Conservation (phyloP, 495 filamentous ascomycete genomes). For the Delitschia confertaspora region DNA sequence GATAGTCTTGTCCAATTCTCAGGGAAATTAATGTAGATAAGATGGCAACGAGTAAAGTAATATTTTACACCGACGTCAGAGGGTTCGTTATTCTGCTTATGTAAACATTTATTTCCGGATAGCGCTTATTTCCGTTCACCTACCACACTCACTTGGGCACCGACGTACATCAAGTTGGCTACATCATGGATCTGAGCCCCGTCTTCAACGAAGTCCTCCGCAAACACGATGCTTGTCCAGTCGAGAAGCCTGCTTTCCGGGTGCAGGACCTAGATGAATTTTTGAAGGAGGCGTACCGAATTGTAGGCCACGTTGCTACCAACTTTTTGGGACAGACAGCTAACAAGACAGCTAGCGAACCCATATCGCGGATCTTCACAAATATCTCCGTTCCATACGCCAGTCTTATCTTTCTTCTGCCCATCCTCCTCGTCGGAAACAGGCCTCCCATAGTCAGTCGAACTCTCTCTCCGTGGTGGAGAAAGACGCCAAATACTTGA, state of each 20-base stretch:
- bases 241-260: conserved; percentile 35
- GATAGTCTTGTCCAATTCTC: too few relatives aligned
- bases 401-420: conserved; percentile 83
- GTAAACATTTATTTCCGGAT: too few relatives aligned
- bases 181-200: conserved; percentile 65
- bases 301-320: conserved; percentile 48
- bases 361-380: conserved; percentile 67
- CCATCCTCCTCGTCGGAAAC: conserved; percentile 43
- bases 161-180: too few relatives aligned
- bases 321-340: background rate
- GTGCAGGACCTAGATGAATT: conserved; percentile 67
- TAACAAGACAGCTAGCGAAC: conserved; percentile 54
- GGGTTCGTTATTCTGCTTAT: too few relatives aligned
- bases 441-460: conserved; percentile 31
- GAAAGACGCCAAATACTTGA: conserved; percentile 47
- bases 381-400: conserved; percentile 71
- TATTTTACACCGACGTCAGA: too few relatives aligned
- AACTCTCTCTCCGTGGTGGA: conserved; percentile 47
- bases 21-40: too few relatives aligned
- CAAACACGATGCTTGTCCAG: conserved; percentile 43
- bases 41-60: too few relatives aligned
- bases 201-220: conserved; percentile 60
- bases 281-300: conserved; percentile 89
- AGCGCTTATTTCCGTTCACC: too few relatives aligned
- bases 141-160: too few relatives aligned